Evolutionary conservation across 1,284 basidiomycete species (phyloP), one percentile per base, ranked within the genome.

Genomic region (Chalciporus sp.): DNA sequence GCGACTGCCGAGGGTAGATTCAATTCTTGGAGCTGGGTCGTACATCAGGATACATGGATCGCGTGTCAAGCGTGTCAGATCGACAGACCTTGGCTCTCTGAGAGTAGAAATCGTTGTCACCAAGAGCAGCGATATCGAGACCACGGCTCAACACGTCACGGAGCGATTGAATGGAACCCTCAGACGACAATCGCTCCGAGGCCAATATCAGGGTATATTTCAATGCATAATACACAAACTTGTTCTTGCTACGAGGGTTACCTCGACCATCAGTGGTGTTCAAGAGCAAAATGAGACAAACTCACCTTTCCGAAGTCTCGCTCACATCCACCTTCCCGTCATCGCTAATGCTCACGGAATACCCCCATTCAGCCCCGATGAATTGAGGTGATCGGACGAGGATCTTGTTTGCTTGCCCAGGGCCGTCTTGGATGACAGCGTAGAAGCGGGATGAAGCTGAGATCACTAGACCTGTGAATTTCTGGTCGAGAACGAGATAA

Each of bases 41-140:
- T n/a, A 23, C 9, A 37, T 65, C 51, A 65, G 52, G 11, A 35
- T 43, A 49, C 14, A 55, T 40, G 42, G 47, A 19, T 16, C 47
- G 7, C 35, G 16, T 40, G 17, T 57, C 23, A 58, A 53, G 1
- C 19, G 40, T 40, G 17, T 19, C 8, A 10, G n/a, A 52, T 27
- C 9, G 29, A 44, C 42, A 62, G 19, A 91, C 93, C 80, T 92
- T 88, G 52, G 86, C 84, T 53, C 89, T 80, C 68, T 99, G 96
- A 2, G 95, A 97, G 75, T 99, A 99, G 65, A 98, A 99, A 72
- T 98, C 97, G 67, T 99, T 99, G 72, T 95, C 94, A 6, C 93
- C 97, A 19, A 89, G 83, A 53, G 98, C 92, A 29, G 83, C 83
- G 57, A 98, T 83, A 63, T 91, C 81, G 59, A 94, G 75, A 49